Base-by-base conservation (phyloP, 2,329 filamentous ascomycete species). In the Exophiala oligosperma region DNA sequence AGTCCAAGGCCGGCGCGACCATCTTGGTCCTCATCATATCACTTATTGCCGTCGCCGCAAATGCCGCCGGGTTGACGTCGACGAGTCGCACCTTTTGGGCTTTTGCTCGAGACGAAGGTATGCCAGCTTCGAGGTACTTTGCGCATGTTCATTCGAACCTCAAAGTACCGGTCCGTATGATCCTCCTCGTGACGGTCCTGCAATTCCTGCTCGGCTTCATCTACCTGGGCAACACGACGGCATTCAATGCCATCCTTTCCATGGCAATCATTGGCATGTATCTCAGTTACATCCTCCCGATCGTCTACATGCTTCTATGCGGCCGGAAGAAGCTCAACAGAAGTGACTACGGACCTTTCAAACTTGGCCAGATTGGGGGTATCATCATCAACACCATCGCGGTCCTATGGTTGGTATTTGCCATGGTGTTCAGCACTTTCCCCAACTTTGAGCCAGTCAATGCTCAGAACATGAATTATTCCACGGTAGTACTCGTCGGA, bases 231-330 rank as follows among this genome's bases (percentile, higher is more conserved):
- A 56, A 38, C 28, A 62, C 62, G 17, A 17, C 17, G 17, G 68
- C 68, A 1, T 68, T 69, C 54, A 67, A 65, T 41, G 65, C 66
- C 3, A 60, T 69, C n/a, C 48, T 66, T 2, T 68, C 66, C 7
- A 59, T 67, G 29, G 56, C 65, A 1, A 57, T 64, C 7, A 51
- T 68, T 7, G 64, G 79, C 8, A 79, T 83, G 71, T 79, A 77
- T 62, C 64, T 78, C 28, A 75, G 77, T 0, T 80, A 81, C 58
- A 63, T 77, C 4, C 73, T 80, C 40, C 80, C 79, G 0, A 73
- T 81, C 23, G 53, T 75, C 32, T 79, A 75, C 60, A 74, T 82
- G 46, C 71, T 80, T 28, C 63, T 76, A 46, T 69, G 69, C 48
- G 71, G 75, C 23, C 44, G 51, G 3, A 69, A 69, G 23, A 59